These are phyloP conservation scores for Pseudovirgaria hyperparasitica DNA, from an alignment of 2,329 filamentous ascomycete genomes.

Conservation along the genomic window DNA sequence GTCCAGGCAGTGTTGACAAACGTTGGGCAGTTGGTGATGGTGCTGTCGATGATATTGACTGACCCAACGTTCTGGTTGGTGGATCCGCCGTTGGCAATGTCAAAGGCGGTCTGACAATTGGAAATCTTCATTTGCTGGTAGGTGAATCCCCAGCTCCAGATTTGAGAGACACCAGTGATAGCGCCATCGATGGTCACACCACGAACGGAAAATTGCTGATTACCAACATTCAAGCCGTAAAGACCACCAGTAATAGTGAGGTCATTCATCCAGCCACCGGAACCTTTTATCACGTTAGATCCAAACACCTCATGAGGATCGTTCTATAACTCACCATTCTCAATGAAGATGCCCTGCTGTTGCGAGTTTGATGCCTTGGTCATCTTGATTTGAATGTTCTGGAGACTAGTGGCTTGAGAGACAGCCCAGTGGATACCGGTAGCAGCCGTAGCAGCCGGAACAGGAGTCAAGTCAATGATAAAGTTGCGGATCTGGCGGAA, in stretches of 20 bases:
- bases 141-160: conserved; percentile 50
- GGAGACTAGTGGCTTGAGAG: conserved; percentile 33
- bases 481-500: conserved; percentile 54
- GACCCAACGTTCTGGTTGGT: conserved; percentile 38
- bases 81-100: conserved; percentile 28
- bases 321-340: conserved; percentile 17
- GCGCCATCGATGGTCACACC: conserved; percentile 42
- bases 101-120: conserved; percentile 41
- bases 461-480: conserved; percentile 42
- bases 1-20: conserved; percentile 37
- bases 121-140: conserved; percentile 39
- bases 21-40: conserved; percentile 35
- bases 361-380: conserved; percentile 29
- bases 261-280: conserved; percentile 34
- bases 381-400: conserved; percentile 34
- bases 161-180: conserved; percentile 41
- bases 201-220: conserved; percentile 45
- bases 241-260: conserved; percentile 31
- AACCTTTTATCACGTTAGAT: conserved; percentile 20
- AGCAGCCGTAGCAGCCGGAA: conserved; percentile 31
- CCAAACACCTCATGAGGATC: too few species aligned
- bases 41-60: conserved; percentile 44
- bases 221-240: conserved; percentile 31
- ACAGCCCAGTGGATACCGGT: conserved; percentile 37
- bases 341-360: conserved; percentile 35